A percentile compares a stretch with the other conserved stretches of the same genome.
Conservation (phyloP, 768 basidiomycete genomes). For the Rhodosporidiobolus sp. region DNA sequence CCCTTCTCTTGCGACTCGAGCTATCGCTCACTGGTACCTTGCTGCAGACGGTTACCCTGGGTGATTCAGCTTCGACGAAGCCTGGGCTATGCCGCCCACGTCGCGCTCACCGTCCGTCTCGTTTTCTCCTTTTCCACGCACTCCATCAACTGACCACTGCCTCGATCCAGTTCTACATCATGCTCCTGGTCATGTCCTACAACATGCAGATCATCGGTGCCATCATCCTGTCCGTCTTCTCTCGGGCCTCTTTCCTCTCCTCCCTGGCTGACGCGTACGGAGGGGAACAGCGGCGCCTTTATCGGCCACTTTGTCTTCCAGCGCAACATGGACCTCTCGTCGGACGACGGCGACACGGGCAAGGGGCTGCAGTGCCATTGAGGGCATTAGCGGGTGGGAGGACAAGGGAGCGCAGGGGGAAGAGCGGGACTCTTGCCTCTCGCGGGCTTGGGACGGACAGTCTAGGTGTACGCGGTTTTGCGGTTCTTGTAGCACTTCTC, state of each 20-base stretch:
- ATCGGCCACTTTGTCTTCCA: conserved; percentile 32
- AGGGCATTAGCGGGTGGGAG: not conserved
- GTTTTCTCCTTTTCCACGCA: not conserved
- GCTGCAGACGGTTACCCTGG: conserved; percentile 4
- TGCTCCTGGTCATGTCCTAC: conserved; percentile 35
- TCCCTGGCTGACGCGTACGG: not conserved
- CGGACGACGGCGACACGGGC: not conserved
- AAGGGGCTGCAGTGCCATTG: conserved; percentile 32
- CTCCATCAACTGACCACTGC: not conserved
- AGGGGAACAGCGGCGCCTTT: conserved; percentile 25
- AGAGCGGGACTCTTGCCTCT: not conserved
- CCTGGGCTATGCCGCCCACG: conserved; percentile 9
- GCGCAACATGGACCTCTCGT: conserved; percentile 22
- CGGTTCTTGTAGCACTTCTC: too few species aligned
- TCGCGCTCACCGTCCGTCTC: conserved; percentile 13
- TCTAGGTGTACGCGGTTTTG: too few species aligned
- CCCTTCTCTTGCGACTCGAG: not conserved
- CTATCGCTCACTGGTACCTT: not conserved
- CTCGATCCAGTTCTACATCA: conserved; percentile 24
- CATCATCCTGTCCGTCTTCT: conserved; percentile 15
- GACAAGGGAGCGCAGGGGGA: not conserved
- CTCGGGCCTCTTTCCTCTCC: not conserved
- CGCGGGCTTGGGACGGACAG: not conserved
- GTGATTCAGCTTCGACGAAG: conserved; percentile 12
- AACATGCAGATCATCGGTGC: conserved; percentile 31